Base-by-base conservation (phyloP, 1,284 basidiomycete species). In the Xerocomus minutiporus region DNA sequence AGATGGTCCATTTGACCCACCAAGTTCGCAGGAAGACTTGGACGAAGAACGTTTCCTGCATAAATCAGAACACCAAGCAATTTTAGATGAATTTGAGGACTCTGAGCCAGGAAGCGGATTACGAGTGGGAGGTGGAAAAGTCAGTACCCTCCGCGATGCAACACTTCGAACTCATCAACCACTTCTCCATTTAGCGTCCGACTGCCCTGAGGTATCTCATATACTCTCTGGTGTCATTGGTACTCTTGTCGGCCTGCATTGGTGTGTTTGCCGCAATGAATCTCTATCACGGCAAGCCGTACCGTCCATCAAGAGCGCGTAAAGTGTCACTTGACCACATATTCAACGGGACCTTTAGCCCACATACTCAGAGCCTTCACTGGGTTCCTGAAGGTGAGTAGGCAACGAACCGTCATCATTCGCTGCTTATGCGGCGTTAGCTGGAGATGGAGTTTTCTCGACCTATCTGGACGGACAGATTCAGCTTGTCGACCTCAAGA, bases 381-480 rank as follows among this genome's bases (percentile, higher is more conserved):
- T 97, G 94, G 94, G 85, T 97, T 29, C 82, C 85, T 11, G 92
- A 95, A 80, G 93, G 93, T 91, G 55, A 31, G 78, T 60, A 26
- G 4, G 36, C 31, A 34, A 15, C 12, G 17, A 11, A 8, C 12
- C 13, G 5, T 34, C 13, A 2, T 26, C n/a, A 0, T 41, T 46
- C 12, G 7, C 29, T 4, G 20, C 57, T 70, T 53, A 68, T 26
- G 31, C 41, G 25, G 32, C 46, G 26, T n/a, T 62, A 90, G 92
- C 92, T 57, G 91, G 89, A 3, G 94, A 97, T 67, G 95, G 94
- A 1, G 90, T 95, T 0, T 96, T 87, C 70, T 91, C 89, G 1
- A 77, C 81, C 4, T 68, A 73, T 28, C 73, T 81, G 41, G 73
- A 80, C 26, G 82, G 80, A 12, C 76, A 77, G 50, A 91, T 97